phyloP scores from a whole-genome alignment of 257 asterid species.

The Solanum etuberosum region DNA sequence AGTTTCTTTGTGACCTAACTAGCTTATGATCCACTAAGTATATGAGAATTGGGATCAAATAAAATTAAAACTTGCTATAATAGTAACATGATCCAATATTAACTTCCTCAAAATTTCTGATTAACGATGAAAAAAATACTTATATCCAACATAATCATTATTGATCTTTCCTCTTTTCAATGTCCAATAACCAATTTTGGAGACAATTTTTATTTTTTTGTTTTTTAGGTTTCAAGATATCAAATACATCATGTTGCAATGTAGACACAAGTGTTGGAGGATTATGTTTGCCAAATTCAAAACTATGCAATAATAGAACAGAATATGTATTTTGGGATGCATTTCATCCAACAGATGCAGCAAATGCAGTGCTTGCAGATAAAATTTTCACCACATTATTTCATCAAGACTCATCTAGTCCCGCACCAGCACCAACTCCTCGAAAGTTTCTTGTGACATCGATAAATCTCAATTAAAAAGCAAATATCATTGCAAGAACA shows the following conservation, averaged over 20 bases:
- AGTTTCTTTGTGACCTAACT: background rate
- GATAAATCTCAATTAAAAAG: background rate
- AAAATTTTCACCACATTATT: constrained; percentile 26
- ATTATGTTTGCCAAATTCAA: constrained; percentile 58
- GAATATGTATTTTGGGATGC: constrained; percentile 86
- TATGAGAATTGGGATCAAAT: too few relatives aligned
- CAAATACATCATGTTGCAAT: constrained; percentile 69
- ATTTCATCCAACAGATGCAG: constrained; percentile 84
- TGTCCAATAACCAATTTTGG: background rate
- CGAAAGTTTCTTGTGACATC: background rate
- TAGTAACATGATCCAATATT: too few relatives aligned
- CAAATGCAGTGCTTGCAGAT: constrained; percentile 60
- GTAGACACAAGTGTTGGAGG: constrained; percentile 63
- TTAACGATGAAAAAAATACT: background rate
- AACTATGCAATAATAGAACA: constrained; percentile 31
- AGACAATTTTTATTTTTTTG: background rate
- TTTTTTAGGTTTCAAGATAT: constrained; percentile 59
- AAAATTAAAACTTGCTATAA: too few relatives aligned
- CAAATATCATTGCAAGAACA: background rate
- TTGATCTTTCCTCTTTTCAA: background rate
- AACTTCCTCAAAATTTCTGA: background rate
- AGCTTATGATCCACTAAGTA: too few relatives aligned
- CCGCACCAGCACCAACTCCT: constrained; percentile 18
- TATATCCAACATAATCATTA: accelerated
- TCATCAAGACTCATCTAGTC: constrained; percentile 15